Percentiles rank a stretch among this genome's conserved stretches.
These are phyloP conservation scores for Quercus agrifolia DNA, from an alignment of 306 rosid genomes.

Conservation along the genomic window DNA sequence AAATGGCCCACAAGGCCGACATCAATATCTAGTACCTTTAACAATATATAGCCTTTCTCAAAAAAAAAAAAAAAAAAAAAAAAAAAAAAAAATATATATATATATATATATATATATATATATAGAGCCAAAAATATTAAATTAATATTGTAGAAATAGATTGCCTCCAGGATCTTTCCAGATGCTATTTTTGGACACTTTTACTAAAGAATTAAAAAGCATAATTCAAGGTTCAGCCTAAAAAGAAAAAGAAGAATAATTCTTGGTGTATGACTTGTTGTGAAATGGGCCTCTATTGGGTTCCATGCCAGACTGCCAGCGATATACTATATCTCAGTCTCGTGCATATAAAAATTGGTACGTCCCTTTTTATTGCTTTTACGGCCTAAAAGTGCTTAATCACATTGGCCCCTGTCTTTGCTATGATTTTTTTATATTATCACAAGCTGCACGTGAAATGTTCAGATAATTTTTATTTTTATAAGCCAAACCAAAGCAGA, in stretches of 20 bases:
- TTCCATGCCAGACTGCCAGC: not conserved
- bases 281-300: conserved; percentile 1
- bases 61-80: too few relatives aligned
- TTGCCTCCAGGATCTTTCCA: not conserved
- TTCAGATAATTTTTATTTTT: not conserved
- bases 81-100: too few relatives aligned
- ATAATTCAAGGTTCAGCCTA: not conserved
- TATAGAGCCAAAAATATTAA: not conserved
- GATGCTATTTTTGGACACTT: conserved; percentile 3
- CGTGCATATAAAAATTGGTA: not conserved
- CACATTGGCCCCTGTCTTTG: not conserved
- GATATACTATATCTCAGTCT: not conserved
- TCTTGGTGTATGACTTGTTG: not conserved
- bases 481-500: not conserved
- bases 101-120: too few relatives aligned
- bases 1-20: too few relatives aligned
- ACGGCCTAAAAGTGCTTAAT: not conserved
- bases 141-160: not conserved
- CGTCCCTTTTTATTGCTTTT: not conserved
- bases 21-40: too few relatives aligned
- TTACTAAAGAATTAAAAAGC: not conserved
- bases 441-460: conserved; percentile 6
- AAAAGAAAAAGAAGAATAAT: not conserved
- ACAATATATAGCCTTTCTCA: too few relatives aligned
- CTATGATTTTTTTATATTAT: not conserved